Conservation (phyloP, 495 filamentous ascomycete species). For the Neurospora pannonica region DNA sequence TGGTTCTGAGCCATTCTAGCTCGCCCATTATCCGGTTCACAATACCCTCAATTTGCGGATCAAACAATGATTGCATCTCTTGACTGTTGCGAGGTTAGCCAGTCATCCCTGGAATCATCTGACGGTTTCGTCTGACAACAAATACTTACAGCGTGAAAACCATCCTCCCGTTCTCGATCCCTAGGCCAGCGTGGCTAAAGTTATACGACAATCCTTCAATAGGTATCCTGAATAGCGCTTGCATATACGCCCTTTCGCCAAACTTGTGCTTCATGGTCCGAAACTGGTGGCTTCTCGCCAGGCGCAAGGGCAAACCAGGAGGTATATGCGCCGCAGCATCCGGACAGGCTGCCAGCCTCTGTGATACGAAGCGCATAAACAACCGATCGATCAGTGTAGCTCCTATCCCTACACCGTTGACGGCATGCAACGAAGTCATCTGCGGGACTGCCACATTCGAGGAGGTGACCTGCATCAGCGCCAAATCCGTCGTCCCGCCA, state of each 20-base stretch:
- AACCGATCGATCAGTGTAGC: slow-evolving; percentile 27
- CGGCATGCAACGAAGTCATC: slow-evolving; percentile 25
- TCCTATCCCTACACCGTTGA: slow-evolving; percentile 30
- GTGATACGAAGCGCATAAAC: slow-evolving; percentile 22
- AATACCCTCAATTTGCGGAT: slow-evolving; percentile 46
- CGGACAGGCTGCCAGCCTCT: slow-evolving; percentile 16
- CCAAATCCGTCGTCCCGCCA: slow-evolving; percentile 30
- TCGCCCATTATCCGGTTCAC: slow-evolving; percentile 44
- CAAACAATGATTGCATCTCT: slow-evolving; percentile 45
- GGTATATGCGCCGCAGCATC: slow-evolving; percentile 18
- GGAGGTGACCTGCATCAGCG: slow-evolving; percentile 26
- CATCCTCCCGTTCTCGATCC: slow-evolving; percentile 32
- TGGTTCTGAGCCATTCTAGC: slow-evolving; percentile 39
- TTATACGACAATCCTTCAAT: slow-evolving; percentile 26
- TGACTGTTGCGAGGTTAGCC: slow-evolving; percentile 18
- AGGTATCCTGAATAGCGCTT: slow-evolving; percentile 20
- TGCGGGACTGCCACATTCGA: slow-evolving; percentile 17
- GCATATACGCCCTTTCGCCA: slow-evolving; percentile 27
- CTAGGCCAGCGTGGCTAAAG: slow-evolving; percentile 26
- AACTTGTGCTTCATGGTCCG: slow-evolving; percentile 32
- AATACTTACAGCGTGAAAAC: slow-evolving; percentile 16
- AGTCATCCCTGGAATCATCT: neutral
- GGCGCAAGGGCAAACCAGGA: slow-evolving; percentile 15
- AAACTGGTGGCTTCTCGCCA: slow-evolving; percentile 24
- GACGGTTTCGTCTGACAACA: neutral